These are phyloP conservation scores for Wallacemonas sp. DNA, from an alignment of 208 protist species.

Conservation along the genomic window DNA sequence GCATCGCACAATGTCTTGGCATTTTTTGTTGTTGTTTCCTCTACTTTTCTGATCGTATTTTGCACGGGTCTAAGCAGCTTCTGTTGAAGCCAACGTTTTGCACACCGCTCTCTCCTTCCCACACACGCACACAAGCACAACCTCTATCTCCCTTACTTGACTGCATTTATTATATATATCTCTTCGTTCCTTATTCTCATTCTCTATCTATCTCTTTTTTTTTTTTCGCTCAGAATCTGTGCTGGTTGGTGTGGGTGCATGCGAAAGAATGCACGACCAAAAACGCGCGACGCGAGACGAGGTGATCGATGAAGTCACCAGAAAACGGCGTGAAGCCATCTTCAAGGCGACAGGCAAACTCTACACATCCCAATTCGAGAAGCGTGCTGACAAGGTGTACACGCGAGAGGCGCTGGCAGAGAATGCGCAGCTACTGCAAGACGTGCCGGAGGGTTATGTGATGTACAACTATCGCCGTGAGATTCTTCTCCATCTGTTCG, in stretches of 20 bases:
- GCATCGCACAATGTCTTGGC: no score
- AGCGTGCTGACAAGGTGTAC: constrained; percentile 24
- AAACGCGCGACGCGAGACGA: constrained; percentile 17
- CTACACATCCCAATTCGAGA: constrained; percentile 38
- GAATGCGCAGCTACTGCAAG: constrained; percentile 42
- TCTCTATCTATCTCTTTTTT: no score
- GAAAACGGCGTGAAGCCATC: constrained; percentile 31
- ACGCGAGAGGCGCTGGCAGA: constrained; percentile 31
- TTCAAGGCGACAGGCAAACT: constrained; percentile 40
- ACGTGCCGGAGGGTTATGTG: constrained; percentile 81
- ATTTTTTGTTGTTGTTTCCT: no score
- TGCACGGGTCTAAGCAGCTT: no score
- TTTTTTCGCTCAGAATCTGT: no score
- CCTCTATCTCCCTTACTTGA: no score
- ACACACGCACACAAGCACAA: constrained; percentile 4
- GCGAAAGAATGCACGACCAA: constrained; percentile 18
- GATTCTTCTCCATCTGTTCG: constrained; percentile 28
- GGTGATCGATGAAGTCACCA: constrained; percentile 7
- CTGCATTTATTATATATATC: no score
- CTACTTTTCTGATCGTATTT: no score
- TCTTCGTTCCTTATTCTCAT: no score
- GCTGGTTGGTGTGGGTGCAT: no score
- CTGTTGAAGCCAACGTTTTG: no score
- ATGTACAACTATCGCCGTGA: constrained; percentile 80
- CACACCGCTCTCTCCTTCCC: background rate